Base-by-base conservation (phyloP, 1,284 basidiomycete genomes). In the Ceratobasidium sp. region DNA sequence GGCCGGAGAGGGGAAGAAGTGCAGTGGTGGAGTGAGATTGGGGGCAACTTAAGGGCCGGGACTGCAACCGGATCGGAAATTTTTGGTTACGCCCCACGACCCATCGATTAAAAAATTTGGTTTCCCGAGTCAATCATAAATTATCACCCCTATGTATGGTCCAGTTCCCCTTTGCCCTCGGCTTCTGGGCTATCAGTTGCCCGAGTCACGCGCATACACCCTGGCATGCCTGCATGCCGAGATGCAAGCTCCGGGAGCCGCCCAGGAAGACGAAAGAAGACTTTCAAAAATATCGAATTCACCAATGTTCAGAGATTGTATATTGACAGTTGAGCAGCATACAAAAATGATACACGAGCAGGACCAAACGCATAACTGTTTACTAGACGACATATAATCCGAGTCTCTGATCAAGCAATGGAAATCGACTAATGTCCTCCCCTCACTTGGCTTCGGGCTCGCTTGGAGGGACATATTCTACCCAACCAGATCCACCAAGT, bases 401-500 rank as follows among this genome's bases (percentile, higher is more conserved):
- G 34, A 59, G 43, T 32, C 19, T 37, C 52, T 37, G 52, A 29
- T 32, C 1, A 70, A 54, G 29, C 68, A 57, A 29, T 57, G 25
- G 2, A 29, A 29, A 57, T 34, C 11, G n/a, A 34, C 54, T 25
- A 17, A 73, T 40, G 17, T 70, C 71, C 57, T 6, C 64, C 54
- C 67, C 25, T 76, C 68, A 73, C 51, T 64, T 75, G 62, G 61
- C 43, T 34, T 51, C 69, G 49, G 19, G 17, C 69, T 71, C 69
- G 40, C 37, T 44, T 25, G 54, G 51, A 11, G 69, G 69, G 17
- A 44, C 43, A 17, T 43, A 71, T 34, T 43, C 43, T 25, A 87
- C 86, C 90, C 91, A 93, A 9, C 92, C 91, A 29, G 86, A 88
- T 46, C 85, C 83, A 32, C 94, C 95, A 65, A 86, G 86, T 69